Conservation (phyloP, 2,329 filamentous ascomycete species). For the Hypoxylon sp. region DNA sequence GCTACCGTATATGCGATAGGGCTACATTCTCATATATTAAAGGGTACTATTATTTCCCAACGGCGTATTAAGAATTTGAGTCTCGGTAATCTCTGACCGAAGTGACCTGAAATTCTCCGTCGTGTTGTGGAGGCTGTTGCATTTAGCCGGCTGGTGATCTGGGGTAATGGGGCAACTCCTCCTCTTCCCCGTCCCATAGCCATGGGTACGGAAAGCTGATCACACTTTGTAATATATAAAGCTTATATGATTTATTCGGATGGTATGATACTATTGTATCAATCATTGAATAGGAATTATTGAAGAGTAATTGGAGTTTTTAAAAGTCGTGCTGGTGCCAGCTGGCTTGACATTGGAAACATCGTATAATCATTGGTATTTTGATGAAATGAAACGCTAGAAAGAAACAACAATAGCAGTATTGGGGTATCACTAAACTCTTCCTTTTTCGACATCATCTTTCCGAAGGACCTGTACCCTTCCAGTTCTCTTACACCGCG, state of each 20-base stretch:
- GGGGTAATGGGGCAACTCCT: slow-evolving; percentile 22
- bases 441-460: slow-evolving; percentile 22
- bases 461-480: slow-evolving; percentile 40
- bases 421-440: slow-evolving; percentile 16
- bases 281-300: background rate
- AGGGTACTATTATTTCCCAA: background rate
- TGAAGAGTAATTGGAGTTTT: background rate
- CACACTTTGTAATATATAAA: slow-evolving; percentile 4
- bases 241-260: background rate
- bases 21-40: slow-evolving; percentile 8
- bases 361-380: background rate
- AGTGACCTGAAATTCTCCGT: slow-evolving; percentile 29
- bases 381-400: background rate
- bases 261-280: background rate
- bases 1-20: background rate
- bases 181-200: slow-evolving; percentile 19
- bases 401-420: background rate
- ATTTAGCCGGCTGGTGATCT: slow-evolving; percentile 28
- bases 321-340: background rate
- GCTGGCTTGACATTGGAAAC: background rate
- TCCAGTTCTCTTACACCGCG: slow-evolving; percentile 33
- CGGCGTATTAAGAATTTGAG: background rate
- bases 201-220: slow-evolving; percentile 14
- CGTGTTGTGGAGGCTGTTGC: slow-evolving; percentile 23
- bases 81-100: slow-evolving; percentile 24